These are phyloP conservation scores for Penicillium salamii DNA, from an alignment of 495 filamentous ascomycete genomes.

Conservation along the genomic window DNA sequence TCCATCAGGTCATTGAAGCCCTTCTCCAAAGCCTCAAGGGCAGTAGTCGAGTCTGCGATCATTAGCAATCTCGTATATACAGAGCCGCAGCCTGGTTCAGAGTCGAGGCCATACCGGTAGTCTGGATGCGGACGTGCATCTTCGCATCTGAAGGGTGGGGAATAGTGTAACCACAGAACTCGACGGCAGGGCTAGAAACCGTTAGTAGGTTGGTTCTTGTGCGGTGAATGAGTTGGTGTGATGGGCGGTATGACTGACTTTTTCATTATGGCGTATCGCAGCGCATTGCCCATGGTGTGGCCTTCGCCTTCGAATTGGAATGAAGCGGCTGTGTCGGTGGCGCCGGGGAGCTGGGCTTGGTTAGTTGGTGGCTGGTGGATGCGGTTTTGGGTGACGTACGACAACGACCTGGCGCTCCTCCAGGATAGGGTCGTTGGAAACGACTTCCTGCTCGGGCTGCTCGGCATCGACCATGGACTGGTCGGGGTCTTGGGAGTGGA, in stretches of 20 bases:
- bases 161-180: constrained; percentile 97
- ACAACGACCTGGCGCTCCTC: constrained; percentile 55
- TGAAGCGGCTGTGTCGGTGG: constrained; percentile 66
- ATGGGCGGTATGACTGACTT: constrained; percentile 58
- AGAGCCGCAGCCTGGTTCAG: too few relatives aligned
- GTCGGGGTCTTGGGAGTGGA: constrained; percentile 42
- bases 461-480: constrained; percentile 55
- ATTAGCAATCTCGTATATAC: constrained; percentile 3
- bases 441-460: constrained; percentile 33
- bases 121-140: constrained; percentile 97
- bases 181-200: constrained; percentile 72
- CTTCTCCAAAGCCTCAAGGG: constrained; percentile 81
- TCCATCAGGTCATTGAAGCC: constrained; percentile 84
- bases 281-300: constrained; percentile 91
- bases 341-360: constrained; percentile 56
- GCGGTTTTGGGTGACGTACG: constrained; percentile 50
- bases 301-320: constrained; percentile 92
- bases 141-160: constrained; percentile 93
- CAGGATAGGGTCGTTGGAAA: constrained; percentile 36
- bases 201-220: not conserved
- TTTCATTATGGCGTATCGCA: constrained; percentile 96
- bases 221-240: too few relatives aligned
- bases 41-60: constrained; percentile 67
- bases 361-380: not conserved
- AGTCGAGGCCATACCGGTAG: constrained; percentile 88